Evolutionary conservation across 2,329 filamentous ascomycete species (phyloP).

Genomic region (Diaporthe ampelina): DNA sequence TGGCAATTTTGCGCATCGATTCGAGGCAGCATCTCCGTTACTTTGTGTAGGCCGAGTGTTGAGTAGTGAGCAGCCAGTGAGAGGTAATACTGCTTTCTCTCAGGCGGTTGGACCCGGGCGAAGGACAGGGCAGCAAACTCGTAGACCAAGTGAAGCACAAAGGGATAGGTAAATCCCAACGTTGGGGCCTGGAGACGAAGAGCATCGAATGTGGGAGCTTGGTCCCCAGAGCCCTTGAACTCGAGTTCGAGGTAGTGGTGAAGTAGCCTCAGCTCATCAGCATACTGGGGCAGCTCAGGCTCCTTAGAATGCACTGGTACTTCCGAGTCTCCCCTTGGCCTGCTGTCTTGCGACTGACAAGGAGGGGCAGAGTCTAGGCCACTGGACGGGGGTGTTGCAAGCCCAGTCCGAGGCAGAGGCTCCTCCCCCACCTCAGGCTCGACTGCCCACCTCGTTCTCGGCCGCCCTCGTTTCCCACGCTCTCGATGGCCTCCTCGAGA

Average conservation of each 20-base stretch:
- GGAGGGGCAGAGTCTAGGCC: not conserved
- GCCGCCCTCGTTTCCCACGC: not conserved
- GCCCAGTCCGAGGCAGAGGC: not conserved
- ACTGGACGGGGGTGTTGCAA: not conserved
- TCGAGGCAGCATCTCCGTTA: constrained; percentile 44
- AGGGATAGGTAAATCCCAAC: not conserved
- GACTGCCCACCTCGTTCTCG: constrained; percentile 2
- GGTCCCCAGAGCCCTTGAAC: not conserved
- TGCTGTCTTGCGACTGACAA: not conserved
- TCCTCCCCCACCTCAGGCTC: not conserved
- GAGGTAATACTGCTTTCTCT: not conserved
- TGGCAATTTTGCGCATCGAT: constrained; percentile 41
- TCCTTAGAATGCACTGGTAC: not conserved
- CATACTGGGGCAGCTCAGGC: constrained; percentile 2
- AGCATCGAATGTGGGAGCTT: not conserved
- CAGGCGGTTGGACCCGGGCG: not conserved
- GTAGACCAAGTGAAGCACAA: not conserved
- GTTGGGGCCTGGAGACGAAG: constrained; percentile 8
- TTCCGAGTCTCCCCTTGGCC: not conserved
- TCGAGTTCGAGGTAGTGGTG: not conserved
- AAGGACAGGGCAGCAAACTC: not conserved
- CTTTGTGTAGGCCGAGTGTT: not conserved
- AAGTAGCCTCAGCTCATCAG: not conserved
- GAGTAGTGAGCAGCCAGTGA: not conserved
- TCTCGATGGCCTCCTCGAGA: not conserved